phyloP scores from a whole-genome alignment of 176 grass and related monocot genomes.

The Poa annua region DNA sequence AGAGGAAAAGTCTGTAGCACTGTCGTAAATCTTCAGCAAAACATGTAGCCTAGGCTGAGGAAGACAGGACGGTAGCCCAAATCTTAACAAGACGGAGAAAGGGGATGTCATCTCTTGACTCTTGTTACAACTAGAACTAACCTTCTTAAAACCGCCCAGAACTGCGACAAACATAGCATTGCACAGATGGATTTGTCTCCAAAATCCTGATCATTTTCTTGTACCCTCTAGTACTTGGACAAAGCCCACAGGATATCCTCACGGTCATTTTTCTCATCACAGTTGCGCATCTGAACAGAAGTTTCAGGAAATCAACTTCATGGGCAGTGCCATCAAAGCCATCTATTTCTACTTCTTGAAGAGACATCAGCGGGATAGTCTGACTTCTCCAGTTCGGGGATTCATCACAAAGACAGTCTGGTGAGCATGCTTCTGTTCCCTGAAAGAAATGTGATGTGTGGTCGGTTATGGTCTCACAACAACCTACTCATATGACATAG shows the following conservation, averaged over 20 bases:
- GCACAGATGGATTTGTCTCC: not conserved
- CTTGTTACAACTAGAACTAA: not conserved
- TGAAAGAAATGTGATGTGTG: not conserved
- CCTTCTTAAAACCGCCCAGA: not conserved
- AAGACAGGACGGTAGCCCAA: too few species aligned
- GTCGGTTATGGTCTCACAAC: not conserved
- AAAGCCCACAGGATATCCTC: not conserved
- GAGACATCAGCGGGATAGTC: not conserved
- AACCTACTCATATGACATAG: not conserved
- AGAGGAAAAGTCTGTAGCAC: not conserved
- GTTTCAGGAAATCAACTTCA: conserved; percentile 16
- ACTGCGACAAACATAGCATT: not conserved
- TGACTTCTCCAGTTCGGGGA: not conserved
- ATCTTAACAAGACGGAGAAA: not conserved
- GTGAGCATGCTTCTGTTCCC: not conserved
- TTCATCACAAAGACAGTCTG: not conserved
- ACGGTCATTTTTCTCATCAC: not conserved
- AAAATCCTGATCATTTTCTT: not conserved
- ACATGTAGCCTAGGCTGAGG: not conserved
- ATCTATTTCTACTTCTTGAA: conserved; percentile 23
- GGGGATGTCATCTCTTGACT: not conserved
- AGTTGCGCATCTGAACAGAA: too few species aligned
- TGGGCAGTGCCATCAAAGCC: not conserved
- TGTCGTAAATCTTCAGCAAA: not conserved
- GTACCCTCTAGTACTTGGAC: too few species aligned